Base-by-base conservation (phyloP, 202 grass and related monocot species). In the Carex arenaria region DNA sequence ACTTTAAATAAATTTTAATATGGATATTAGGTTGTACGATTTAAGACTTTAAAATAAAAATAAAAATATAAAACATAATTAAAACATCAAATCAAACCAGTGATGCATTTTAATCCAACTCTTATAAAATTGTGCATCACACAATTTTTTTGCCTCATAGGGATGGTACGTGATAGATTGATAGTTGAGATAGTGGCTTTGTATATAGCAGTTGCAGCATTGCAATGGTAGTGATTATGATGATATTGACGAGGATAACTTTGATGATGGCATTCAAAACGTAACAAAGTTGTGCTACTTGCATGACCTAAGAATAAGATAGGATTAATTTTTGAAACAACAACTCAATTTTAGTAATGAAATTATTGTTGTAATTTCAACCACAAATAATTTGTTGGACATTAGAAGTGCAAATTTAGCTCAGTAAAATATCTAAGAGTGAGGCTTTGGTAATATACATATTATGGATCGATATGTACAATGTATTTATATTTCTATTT, bases 181-280 rank as follows among this genome's bases (percentile, higher is more conserved):
- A 69, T 22, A 23, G 40, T n/a, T 71, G 11, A 71, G 40, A 10
- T 71, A 11, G 22, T 54, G 71, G 45, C 12, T 17, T 74, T 17
- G 23, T 6, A 53, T 8, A 3, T 76, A 53, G 73, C 73, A 77
- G 73, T 32, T 57, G 73, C 73, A 77, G 28, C 52, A 28, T 77
- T 77, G 73, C 73, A 77, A 57, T n/a, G 73, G 73, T 34, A 77
- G 52, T 57, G 55, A 77, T 77, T 57, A 76, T 76, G 72, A 57
- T 34, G 72, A 57, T 10, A 28, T 55, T 67, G 32, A 38, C 5
- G 5, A 31, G 17, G 22, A 53, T 54, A 77, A 77, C 36, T 9
- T 14, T 31, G 45, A 75, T 55, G 23, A 31, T 57, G 28, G 3
- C 13, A 3, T 54, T 75, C 22, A 54, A 5, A 18, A 75, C 23